phyloP scores from a whole-genome alignment of 345 rosid genomes.

The Eucalyptus marginata region DNA sequence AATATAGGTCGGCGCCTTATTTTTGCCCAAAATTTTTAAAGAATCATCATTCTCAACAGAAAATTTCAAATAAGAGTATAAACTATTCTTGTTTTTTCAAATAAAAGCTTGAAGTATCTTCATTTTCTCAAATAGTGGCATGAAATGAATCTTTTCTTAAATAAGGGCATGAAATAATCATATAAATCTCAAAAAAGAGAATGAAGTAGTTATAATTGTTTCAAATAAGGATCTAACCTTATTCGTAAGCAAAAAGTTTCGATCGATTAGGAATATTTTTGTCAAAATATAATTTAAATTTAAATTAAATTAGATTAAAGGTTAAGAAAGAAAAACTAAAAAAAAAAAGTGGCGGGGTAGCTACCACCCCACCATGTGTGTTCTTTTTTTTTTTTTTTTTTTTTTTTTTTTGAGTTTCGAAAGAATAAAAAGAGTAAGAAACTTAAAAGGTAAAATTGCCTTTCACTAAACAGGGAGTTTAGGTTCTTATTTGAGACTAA shows the following conservation, averaged over 20 bases:
- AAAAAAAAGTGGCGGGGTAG: too few relatives aligned
- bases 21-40: not conserved
- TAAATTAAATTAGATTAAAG: too few relatives aligned
- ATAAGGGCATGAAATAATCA: accelerated
- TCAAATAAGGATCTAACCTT: too few relatives aligned
- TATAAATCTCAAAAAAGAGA: too few relatives aligned
- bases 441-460: too few relatives aligned
- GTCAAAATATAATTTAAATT: too few relatives aligned
- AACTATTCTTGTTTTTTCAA: accelerated
- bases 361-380: accelerated
- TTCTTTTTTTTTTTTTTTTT: too few relatives aligned
- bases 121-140: accelerated
- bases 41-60: accelerated
- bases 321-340: too few relatives aligned
- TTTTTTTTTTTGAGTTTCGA: too few relatives aligned
- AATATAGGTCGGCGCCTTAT: accelerated
- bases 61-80: too few relatives aligned
- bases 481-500: accelerated
- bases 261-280: accelerated
- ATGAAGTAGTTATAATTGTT: accelerated
- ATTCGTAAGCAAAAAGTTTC: too few relatives aligned
- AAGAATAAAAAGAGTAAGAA: too few relatives aligned
- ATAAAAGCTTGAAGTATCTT: accelerated
- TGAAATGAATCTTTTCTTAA: accelerated
- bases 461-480: accelerated